Conservation (phyloP, 306 rosid genomes). For the Medicago lupulina region DNA sequence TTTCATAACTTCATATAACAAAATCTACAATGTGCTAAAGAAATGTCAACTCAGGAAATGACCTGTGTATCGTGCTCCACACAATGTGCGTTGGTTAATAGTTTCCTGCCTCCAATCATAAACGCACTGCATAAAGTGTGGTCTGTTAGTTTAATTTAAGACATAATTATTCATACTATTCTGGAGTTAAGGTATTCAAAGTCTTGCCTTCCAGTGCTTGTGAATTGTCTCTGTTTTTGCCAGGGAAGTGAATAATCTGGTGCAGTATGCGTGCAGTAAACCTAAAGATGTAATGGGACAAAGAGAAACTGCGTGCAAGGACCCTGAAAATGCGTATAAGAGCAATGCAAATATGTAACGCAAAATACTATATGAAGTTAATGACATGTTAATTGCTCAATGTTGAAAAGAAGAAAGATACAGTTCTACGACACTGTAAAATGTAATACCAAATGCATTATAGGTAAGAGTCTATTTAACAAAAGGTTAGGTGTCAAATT, state of each 20-base stretch:
- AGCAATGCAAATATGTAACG: constrained; percentile 7
- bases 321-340: constrained; percentile 6
- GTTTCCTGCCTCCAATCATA: constrained; percentile 87
- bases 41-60: constrained; percentile 38
- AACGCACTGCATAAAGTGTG: constrained; percentile 79
- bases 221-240: constrained; percentile 96
- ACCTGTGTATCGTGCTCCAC: constrained; percentile 98
- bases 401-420: constrained; percentile 3
- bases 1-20: constrained; percentile 26
- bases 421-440: constrained; percentile 27
- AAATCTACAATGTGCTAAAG: constrained; percentile 38
- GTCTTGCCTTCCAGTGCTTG: constrained; percentile 98
- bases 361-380: constrained; percentile 5
- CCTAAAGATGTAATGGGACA: constrained; percentile 53
- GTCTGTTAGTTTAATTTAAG: constrained; percentile 43
- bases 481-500: constrained; percentile 11
- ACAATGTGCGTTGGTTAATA: constrained; percentile 96
- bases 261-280: constrained; percentile 94
- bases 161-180: constrained; percentile 26
- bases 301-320: constrained; percentile 23
- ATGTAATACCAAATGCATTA: constrained; percentile 23
- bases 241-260: constrained; percentile 99
- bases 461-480: constrained; percentile 31
- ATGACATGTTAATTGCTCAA: constrained; percentile 12
- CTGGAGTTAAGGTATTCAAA: constrained; percentile 41